Base-by-base conservation (phyloP, 2,329 filamentous ascomycete species). In the Laburnicola sp. region DNA sequence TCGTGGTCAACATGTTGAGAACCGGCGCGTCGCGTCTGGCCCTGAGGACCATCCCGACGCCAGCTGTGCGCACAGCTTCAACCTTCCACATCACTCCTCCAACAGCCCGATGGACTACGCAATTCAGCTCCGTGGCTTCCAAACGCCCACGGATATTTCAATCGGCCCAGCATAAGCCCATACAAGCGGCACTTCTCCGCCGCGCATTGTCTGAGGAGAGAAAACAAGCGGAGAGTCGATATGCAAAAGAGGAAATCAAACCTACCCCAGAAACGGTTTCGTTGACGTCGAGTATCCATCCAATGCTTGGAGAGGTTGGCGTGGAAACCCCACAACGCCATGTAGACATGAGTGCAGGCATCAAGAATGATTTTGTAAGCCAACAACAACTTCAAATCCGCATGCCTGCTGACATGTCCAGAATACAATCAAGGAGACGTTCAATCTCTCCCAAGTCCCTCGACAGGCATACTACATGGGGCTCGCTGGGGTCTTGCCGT, bases 211-310 rank as follows among this genome's bases (percentile, higher is more conserved):
- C 72, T 32, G 75, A 78, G 54, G 74, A 73, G 50, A 81, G 88
- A 58, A 74, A 69, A 36, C 76, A 86, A 57, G 74, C 74, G 27
- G 86, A 89, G 68, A 77, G 78, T 40, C 75, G 79, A 57, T 61
- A 83, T 6, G 78, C 72, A 9, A 61, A 84, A 41, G 67, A 82
- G 66, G 81, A 81, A 64, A 73, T 91, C n/a, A 66, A 82, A 50
- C 65, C 82, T 2, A 72, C 82, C 26, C 87, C 87, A 0, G 81
- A 82, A 34, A 69, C 75, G 5, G 87, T 91, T 0, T 82, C 85
- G 0, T 72, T 73, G 22, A 78, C 77, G 36, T 91, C 87, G 9
- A 67, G 70, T 3, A 72, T 69, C 3, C 76, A 76, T 51, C 72
- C 74, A 1, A 51, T 78, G 11, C 64, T 73, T 11, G 61, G 65